Base-by-base conservation (phyloP, 108 stramenopile species). In the Fragilaria crotonensis region DNA sequence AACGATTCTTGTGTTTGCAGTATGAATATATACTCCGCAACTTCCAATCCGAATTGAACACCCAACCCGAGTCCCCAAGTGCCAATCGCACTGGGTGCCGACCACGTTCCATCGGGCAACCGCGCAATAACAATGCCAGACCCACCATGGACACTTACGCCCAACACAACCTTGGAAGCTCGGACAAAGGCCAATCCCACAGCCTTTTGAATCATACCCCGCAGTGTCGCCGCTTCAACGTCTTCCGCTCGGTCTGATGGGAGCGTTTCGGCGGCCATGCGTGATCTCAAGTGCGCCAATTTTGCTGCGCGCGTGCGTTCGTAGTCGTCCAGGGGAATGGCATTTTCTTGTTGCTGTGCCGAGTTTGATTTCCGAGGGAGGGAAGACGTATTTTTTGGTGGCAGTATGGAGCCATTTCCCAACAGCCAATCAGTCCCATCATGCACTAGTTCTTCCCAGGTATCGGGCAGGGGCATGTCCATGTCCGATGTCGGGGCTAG, bases 71-170 rank as follows among this genome's bases (percentile, higher is more conserved):
- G 41, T 28, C 95, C 95, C 26, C 63, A 75, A 7, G 81, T 82
- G 28, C 84, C 89, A 46, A 95, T 84, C 4, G 90, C 87, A 4
- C 88, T 90, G 0, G 95, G 95, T 5, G 89, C 85, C 7, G 79
- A 81, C 95, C 95, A 95, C 2, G 81, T 83, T 5, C 95, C 91
- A 63, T 90, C 88, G 20, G 79, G 69, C 11, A 93, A 67, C 4
- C 87, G 60, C 7, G 89, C 69, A 49, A 95, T 64, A 21, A 95
- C 79, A 50, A 93, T 75, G 25, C 95, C 95, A 5, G 84, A 81
- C 29, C 95, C 95, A 29, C 66, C 84, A 54, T 89, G 80, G 2
- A 87, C 32, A 25, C 77, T 75, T 5, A 95, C 73, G 1, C 87
- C 90, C 46, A 95, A 68, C 4, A 85, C 90, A 52, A 87, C 80